These are phyloP conservation scores for Pichia gijzeniarum DNA, from an alignment of 805 yeast species.

Conservation along the genomic window DNA sequence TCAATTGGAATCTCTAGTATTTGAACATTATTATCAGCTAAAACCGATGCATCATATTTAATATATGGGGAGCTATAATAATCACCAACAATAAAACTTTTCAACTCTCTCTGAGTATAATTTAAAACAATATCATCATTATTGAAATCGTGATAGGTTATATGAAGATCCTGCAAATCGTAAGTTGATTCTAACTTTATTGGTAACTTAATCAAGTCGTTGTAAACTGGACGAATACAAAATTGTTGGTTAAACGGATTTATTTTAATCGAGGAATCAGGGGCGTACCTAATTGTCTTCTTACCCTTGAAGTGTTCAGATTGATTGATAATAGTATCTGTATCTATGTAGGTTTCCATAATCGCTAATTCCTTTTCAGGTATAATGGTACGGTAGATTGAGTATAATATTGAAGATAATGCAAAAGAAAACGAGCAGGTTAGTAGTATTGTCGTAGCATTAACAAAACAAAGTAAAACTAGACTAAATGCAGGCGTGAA, in stretches of 20 bases:
- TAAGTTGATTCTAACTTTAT: slow-evolving; percentile 74
- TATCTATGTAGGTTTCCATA: slow-evolving; percentile 29
- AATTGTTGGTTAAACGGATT: slow-evolving; percentile 65
- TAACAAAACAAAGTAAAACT: slow-evolving; percentile 39
- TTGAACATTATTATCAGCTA: slow-evolving; percentile 37
- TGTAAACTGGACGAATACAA: slow-evolving; percentile 45
- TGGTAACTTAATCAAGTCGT: slow-evolving; percentile 47
- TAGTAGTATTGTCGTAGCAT: slow-evolving; percentile 47
- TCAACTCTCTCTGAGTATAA: slow-evolving; percentile 53
- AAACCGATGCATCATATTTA: slow-evolving; percentile 15
- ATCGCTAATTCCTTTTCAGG: slow-evolving; percentile 30
- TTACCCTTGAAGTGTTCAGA: slow-evolving; percentile 75
- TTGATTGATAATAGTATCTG: slow-evolving; percentile 36
- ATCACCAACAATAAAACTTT: slow-evolving; percentile 27
- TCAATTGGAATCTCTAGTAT: slow-evolving; percentile 60
- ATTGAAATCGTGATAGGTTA: slow-evolving; percentile 54
- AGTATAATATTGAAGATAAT: slow-evolving; percentile 23
- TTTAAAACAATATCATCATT: slow-evolving; percentile 42
- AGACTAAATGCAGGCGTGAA: slow-evolving; percentile 55
- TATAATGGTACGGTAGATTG: slow-evolving; percentile 16
- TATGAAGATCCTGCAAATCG: slow-evolving; percentile 59
- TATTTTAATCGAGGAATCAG: slow-evolving; percentile 81
- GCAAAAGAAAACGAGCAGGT: slow-evolving; percentile 48
- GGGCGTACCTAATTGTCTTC: slow-evolving; percentile 78
- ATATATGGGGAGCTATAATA: slow-evolving; percentile 17